A percentile compares a stretch with the other conserved stretches of the same genome.
Conservation (phyloP, 257 asterid species). For the Forsythia suspensa region DNA sequence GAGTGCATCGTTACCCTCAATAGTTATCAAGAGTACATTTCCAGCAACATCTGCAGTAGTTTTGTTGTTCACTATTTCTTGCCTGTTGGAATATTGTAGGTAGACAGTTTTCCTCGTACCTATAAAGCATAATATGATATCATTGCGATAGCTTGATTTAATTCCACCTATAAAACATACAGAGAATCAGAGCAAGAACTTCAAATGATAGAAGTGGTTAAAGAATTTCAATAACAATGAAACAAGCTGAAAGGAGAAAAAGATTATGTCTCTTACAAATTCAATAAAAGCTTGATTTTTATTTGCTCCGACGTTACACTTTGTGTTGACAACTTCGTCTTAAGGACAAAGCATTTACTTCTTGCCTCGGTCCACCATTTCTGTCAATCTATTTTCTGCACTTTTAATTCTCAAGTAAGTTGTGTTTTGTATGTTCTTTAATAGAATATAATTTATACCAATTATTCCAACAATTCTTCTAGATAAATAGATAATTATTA, state of each 20-base stretch:
- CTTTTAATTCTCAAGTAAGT: no score
- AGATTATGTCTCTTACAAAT: slow-evolving; percentile 57
- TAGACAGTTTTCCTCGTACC: slow-evolving; percentile 99
- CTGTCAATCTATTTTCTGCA: no score
- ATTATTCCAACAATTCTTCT: no score
- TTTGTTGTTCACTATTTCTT: slow-evolving; percentile 99
- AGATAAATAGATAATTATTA: no score
- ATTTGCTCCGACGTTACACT: slow-evolving; percentile 98
- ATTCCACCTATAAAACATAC: slow-evolving; percentile 58
- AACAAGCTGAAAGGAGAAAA: slow-evolving; percentile 5
- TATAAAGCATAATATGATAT: slow-evolving; percentile 95
- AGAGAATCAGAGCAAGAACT: slow-evolving; percentile 16
- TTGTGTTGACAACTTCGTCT: slow-evolving; percentile 93
- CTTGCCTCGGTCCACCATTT: no score
- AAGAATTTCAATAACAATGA: neutral
- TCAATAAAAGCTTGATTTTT: slow-evolving; percentile 97
- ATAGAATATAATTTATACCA: no score
- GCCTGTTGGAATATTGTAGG: slow-evolving; percentile 99
- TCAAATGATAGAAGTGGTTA: slow-evolving; percentile 5
- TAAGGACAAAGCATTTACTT: no score
- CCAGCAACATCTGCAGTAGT: slow-evolving; percentile 99
- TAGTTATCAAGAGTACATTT: slow-evolving; percentile 90
- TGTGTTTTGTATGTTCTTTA: no score
- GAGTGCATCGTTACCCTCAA: slow-evolving; percentile 97
- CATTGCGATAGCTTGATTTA: slow-evolving; percentile 98